Evolutionary conservation across 208 protist genomes (phyloP).

Genomic region (Leishmania martiniquensis): DNA sequence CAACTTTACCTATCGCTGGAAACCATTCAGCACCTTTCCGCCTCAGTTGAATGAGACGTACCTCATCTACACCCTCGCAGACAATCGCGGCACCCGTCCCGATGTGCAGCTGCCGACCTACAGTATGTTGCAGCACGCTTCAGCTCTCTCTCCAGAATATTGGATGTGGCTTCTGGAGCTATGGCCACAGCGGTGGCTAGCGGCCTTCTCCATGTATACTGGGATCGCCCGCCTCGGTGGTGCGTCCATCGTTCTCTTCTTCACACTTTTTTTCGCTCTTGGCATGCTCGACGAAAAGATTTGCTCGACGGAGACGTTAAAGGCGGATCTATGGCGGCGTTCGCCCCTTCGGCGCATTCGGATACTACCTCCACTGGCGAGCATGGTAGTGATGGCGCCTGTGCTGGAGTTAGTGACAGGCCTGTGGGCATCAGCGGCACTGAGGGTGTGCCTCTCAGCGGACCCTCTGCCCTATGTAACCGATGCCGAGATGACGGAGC

Average conservation of each 20-base stretch:
- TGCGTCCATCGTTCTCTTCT: slow-evolving; percentile 49
- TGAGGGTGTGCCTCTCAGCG: slow-evolving; percentile 50
- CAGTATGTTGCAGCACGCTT: slow-evolving; percentile 23
- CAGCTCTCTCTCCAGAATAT: slow-evolving; percentile 17
- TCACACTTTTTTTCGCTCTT: slow-evolving; percentile 42
- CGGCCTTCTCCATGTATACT: slow-evolving; percentile 62
- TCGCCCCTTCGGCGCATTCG: slow-evolving; percentile 30
- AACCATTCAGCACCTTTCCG: slow-evolving; percentile 55
- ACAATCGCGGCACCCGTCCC: slow-evolving; percentile 34
- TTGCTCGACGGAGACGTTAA: slow-evolving; percentile 18
- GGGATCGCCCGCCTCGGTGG: slow-evolving; percentile 45
- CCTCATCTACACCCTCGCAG: slow-evolving; percentile 56
- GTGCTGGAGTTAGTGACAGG: slow-evolving; percentile 45
- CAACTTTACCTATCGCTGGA: slow-evolving; percentile 72
- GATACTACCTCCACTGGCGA: slow-evolving; percentile 18
- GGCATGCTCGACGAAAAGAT: slow-evolving; percentile 22
- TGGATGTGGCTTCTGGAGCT: slow-evolving; percentile 38
- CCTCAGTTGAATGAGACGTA: slow-evolving; percentile 61
- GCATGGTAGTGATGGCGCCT: slow-evolving; percentile 32
- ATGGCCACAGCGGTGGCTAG: slow-evolving; percentile 68
- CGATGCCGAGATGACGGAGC: slow-evolving; percentile 50
- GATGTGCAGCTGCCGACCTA: slow-evolving; percentile 39
- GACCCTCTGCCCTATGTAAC: slow-evolving; percentile 37
- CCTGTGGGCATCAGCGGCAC: slow-evolving; percentile 32
- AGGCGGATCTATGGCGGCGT: slow-evolving; percentile 10